Percentiles rank a stretch among this genome's conserved stretches.
Evolutionary conservation across 345 rosid species (phyloP).

Genomic region (Dovyalis caffra): DNA sequence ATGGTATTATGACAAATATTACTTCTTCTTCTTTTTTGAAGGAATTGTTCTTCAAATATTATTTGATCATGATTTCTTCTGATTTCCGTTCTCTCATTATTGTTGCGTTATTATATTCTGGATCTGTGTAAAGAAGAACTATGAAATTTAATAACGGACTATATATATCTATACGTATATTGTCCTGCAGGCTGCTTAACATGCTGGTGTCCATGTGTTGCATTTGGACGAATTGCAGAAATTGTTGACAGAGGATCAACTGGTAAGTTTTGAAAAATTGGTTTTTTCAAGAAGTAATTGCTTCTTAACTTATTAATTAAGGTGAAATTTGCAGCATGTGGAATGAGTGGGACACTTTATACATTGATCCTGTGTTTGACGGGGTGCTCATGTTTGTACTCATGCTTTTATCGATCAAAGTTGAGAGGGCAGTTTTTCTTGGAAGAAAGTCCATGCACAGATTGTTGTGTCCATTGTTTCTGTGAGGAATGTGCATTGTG

Average conservation of each 20-base stretch:
- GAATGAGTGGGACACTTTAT: slow-evolving; percentile 45
- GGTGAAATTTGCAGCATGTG: slow-evolving; percentile 43
- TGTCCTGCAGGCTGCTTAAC: slow-evolving; percentile 41
- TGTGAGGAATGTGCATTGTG: slow-evolving; percentile 65
- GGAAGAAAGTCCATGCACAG: slow-evolving; percentile 47
- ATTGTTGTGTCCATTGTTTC: slow-evolving; percentile 51
- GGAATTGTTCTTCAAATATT: too few species aligned
- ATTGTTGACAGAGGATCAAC: slow-evolving; percentile 59
- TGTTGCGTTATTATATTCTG: too few species aligned
- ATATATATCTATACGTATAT: too few species aligned
- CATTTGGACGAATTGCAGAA: slow-evolving; percentile 67
- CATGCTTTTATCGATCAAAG: slow-evolving; percentile 60
- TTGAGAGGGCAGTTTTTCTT: slow-evolving; percentile 57
- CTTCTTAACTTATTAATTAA: neutral
- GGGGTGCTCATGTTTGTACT: slow-evolving; percentile 53
- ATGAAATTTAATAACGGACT: too few species aligned
- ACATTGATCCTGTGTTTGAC: slow-evolving; percentile 34
- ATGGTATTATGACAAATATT: too few species aligned
- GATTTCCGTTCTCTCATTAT: too few species aligned
- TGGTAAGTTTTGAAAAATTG: slow-evolving; percentile 1
- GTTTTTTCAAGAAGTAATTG: neutral
- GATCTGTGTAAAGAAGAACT: neutral
- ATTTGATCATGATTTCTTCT: too few species aligned
- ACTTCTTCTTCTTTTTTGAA: too few species aligned
- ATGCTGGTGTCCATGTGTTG: slow-evolving; percentile 66